These are phyloP conservation scores for Cladorrhinum samala DNA, from an alignment of 495 filamentous ascomycete species.

Conservation along the genomic window DNA sequence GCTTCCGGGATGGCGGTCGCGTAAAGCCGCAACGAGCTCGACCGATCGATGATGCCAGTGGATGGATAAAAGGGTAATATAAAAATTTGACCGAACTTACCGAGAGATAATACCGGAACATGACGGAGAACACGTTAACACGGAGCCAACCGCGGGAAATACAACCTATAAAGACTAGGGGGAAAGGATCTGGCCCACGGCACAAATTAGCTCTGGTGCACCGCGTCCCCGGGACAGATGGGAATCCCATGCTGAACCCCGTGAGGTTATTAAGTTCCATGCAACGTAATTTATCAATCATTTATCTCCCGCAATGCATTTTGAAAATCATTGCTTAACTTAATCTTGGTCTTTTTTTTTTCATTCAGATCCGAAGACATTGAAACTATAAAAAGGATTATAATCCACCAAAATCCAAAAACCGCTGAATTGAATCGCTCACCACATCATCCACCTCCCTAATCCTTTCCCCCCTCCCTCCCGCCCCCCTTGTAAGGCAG, in stretches of 20 bases:
- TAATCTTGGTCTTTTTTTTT: too few species aligned
- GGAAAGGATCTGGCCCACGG: too few species aligned
- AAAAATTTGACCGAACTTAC: slow-evolving; percentile 13
- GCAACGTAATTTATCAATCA: slow-evolving; percentile 5
- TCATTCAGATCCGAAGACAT: slow-evolving; percentile 1
- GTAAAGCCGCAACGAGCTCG: slow-evolving; percentile 9
- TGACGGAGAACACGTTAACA: background rate
- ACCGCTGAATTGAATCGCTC: background rate
- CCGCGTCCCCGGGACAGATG: slow-evolving; percentile 13
- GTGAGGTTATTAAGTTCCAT: too few species aligned
- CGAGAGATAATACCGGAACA: slow-evolving; percentile 7
- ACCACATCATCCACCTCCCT: background rate
- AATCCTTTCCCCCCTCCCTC: background rate
- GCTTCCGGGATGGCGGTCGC: slow-evolving; percentile 15
- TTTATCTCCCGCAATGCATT: slow-evolving; percentile 6
- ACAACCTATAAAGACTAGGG: background rate
- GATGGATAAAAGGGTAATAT: slow-evolving; percentile 17
- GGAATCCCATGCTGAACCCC: too few species aligned
- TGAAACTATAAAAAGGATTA: background rate
- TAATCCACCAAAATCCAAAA: background rate
- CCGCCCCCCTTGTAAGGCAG: background rate
- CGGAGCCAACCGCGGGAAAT: slow-evolving; percentile 5
- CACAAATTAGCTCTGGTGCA: slow-evolving; percentile 3
- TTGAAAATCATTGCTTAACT: too few species aligned
- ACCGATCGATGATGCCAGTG: slow-evolving; percentile 2